Conservation (phyloP, 768 basidiomycete genomes). For the Mycena epipterygia region DNA sequence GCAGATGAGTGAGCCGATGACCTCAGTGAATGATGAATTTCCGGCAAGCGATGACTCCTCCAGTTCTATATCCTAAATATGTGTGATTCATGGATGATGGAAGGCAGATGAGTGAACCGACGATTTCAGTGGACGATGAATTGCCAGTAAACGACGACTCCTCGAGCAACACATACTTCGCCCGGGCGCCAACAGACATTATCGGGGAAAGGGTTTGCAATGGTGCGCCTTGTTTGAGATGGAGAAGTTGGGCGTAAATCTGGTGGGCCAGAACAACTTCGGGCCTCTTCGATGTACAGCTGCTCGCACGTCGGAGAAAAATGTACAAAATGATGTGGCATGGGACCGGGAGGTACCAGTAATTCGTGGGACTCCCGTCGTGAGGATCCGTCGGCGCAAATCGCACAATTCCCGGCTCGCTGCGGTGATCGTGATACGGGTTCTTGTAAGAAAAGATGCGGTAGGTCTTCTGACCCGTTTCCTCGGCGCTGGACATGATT, state of each 20-base stretch:
- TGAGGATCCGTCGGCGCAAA: background rate
- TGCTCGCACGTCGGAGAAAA: slow-evolving; percentile 2
- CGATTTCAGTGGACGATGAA: background rate
- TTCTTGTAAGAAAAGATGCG: slow-evolving; percentile 1
- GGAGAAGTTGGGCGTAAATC: slow-evolving; percentile 12
- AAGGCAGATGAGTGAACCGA: too few species aligned
- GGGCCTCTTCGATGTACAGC: background rate
- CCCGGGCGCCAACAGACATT: background rate
- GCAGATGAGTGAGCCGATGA: too few species aligned
- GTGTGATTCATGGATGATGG: too few species aligned
- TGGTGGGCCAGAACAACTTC: background rate
- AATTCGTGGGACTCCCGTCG: background rate
- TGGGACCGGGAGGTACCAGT: slow-evolving; percentile 18
- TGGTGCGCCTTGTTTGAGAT: background rate
- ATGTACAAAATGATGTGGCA: slow-evolving; percentile 18
- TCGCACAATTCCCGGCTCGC: background rate
- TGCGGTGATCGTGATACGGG: background rate
- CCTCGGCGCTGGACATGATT: background rate
- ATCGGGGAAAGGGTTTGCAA: background rate
- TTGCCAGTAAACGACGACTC: slow-evolving; percentile 4
- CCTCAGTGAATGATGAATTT: background rate
- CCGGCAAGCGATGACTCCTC: slow-evolving; percentile 13
- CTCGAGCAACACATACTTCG: background rate
- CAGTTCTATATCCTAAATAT: too few species aligned
- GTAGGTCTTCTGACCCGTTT: background rate